Percentiles rank a stretch among this genome's conserved stretches.
Evolutionary conservation across 495 filamentous ascomycete genomes (phyloP).

Genomic region (Tuber magnatum): DNA sequence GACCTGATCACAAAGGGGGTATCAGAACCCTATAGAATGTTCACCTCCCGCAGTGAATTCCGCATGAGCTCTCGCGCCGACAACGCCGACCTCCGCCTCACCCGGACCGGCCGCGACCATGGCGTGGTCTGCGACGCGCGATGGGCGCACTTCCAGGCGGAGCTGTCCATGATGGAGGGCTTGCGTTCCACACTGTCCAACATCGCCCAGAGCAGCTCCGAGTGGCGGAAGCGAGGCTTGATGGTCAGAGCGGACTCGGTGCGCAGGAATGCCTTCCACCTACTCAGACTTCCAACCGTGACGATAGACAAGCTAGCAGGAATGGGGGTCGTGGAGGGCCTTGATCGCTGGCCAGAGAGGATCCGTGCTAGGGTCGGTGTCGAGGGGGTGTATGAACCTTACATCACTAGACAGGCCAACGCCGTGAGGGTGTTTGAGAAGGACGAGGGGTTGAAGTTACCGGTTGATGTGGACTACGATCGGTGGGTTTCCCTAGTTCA

Average conservation of each 20-base stretch:
- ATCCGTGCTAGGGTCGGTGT: constrained; percentile 64
- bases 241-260: constrained; percentile 54
- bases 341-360: constrained; percentile 48
- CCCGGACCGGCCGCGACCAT: constrained; percentile 63
- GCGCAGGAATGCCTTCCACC: constrained; percentile 62
- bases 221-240: constrained; percentile 67
- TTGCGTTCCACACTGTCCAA: constrained; percentile 54
- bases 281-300: constrained; percentile 58
- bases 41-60: constrained; percentile 92
- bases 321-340: constrained; percentile 48
- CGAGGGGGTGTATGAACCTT: constrained; percentile 77
- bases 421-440: constrained; percentile 58
- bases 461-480: constrained; percentile 70
- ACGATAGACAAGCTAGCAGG: constrained; percentile 51
- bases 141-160: constrained; percentile 62
- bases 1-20: constrained; percentile 97
- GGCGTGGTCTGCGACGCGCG: constrained; percentile 73
- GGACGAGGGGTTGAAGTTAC: constrained; percentile 69
- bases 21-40: constrained; percentile 96
- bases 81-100: constrained; percentile 86
- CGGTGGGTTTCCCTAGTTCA: constrained; percentile 8
- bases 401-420: constrained; percentile 61
- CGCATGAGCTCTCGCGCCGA: constrained; percentile 84
- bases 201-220: constrained; percentile 50
- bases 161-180: constrained; percentile 56